Evolutionary conservation across 2,329 filamentous ascomycete species (phyloP).

Genomic region (Leptographium lundbergii): DNA sequence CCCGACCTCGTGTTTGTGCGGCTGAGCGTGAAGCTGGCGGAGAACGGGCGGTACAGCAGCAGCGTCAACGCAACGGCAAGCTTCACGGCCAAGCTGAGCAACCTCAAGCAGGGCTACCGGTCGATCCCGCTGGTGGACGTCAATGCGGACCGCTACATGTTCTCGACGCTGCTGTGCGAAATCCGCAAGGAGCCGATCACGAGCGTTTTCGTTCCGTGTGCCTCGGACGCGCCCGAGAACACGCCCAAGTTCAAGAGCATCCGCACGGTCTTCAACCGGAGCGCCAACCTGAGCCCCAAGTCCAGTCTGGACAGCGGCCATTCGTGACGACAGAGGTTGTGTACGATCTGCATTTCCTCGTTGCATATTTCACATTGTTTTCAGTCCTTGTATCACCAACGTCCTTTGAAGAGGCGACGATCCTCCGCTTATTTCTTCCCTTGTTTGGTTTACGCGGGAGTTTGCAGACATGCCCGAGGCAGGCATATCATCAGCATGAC

Average conservation of each 20-base stretch:
- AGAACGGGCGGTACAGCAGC: conserved; percentile 58
- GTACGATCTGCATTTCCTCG: conserved; percentile 15
- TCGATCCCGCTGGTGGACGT: conserved; percentile 81
- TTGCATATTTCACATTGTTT: conserved; percentile 8
- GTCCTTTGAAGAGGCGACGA: background rate
- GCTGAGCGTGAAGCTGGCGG: conserved; percentile 81
- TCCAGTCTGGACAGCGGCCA: conserved; percentile 28
- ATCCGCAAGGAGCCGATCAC: conserved; percentile 54
- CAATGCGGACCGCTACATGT: conserved; percentile 84
- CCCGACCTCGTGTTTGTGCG: conserved; percentile 88
- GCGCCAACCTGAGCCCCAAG: conserved; percentile 36
- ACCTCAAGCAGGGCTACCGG: conserved; percentile 81
- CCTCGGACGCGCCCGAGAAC: conserved; percentile 25
- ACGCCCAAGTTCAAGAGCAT: conserved; percentile 40
- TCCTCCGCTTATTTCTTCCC: background rate
- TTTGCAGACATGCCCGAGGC: background rate
- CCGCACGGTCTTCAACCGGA: conserved; percentile 39
- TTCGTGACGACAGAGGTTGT: conserved; percentile 5
- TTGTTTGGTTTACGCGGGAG: background rate
- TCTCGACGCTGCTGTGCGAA: conserved; percentile 86
- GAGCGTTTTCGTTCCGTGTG: conserved; percentile 41
- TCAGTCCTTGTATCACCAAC: background rate
- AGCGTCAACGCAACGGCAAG: conserved; percentile 57
- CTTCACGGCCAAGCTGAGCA: conserved; percentile 85
- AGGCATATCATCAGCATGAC: background rate